Conservation (phyloP, 306 rosid genomes). For the Rosa chinensis region DNA sequence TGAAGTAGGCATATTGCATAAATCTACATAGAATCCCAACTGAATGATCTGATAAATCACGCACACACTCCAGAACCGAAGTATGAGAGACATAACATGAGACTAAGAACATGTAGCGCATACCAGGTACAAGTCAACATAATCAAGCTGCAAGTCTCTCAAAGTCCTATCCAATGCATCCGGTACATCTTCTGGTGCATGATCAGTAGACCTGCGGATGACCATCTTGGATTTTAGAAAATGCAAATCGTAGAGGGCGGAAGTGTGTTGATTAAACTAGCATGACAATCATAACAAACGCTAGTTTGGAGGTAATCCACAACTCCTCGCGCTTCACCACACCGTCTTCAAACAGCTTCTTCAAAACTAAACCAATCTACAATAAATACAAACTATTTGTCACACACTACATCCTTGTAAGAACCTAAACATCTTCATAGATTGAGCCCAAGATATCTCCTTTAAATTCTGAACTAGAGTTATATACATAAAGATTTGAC, state of each 20-base stretch:
- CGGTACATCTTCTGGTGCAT: constrained; percentile 51
- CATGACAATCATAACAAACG: background rate
- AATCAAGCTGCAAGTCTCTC: constrained; percentile 54
- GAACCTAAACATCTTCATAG: background rate
- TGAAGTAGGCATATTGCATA: background rate
- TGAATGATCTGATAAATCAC: background rate
- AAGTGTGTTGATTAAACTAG: background rate
- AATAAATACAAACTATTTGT: constrained; percentile 16
- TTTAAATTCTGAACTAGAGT: no score
- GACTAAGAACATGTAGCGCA: constrained; percentile 6
- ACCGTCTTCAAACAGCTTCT: constrained; percentile 68
- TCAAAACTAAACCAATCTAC: constrained; percentile 70
- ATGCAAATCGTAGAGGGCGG: background rate
- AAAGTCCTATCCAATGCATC: constrained; percentile 49
- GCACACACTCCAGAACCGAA: background rate
- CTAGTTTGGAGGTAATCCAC: constrained; percentile 77
- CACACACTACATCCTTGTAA: background rate
- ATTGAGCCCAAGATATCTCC: background rate
- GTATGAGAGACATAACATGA: background rate
- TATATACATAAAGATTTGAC: no score
- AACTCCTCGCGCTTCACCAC: constrained; percentile 80
- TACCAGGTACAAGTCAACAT: constrained; percentile 70
- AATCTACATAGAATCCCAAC: background rate
- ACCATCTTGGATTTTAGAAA: background rate
- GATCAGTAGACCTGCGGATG: constrained; percentile 49